phyloP scores from a whole-genome alignment of 805 yeast genomes.

The Crinitomyces ghanaensis region DNA sequence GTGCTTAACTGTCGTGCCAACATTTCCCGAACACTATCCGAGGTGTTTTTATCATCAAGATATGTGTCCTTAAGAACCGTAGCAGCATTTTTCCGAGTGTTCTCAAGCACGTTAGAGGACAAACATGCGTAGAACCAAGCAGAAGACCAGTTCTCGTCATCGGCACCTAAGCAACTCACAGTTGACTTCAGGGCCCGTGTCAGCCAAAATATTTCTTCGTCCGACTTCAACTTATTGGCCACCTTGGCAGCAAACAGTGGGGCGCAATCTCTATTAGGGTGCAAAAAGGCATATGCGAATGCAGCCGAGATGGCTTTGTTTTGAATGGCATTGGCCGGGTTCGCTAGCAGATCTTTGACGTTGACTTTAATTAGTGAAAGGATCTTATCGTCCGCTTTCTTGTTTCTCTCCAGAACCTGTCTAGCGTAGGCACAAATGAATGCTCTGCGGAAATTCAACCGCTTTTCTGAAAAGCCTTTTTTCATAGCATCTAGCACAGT shows the following conservation, averaged over 20 bases:
- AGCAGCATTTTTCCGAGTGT: slow-evolving; percentile 1
- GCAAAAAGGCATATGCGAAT: slow-evolving; percentile 31
- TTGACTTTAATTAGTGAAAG: too few species aligned
- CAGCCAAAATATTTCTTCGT: too few species aligned
- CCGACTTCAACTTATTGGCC: slow-evolving; percentile 9
- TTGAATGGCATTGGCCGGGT: slow-evolving; percentile 45
- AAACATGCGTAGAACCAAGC: too few species aligned
- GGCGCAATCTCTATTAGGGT: neutral
- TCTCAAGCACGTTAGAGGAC: slow-evolving; percentile 1
- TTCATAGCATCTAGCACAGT: slow-evolving; percentile 26
- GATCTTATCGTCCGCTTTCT: too few species aligned
- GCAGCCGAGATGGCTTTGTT: slow-evolving; percentile 43
- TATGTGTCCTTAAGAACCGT: neutral
- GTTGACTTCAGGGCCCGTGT: neutral
- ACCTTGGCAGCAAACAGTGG: slow-evolving; percentile 3
- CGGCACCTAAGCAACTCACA: neutral
- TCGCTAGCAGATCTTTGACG: slow-evolving; percentile 35
- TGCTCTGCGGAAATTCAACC: slow-evolving; percentile 45
- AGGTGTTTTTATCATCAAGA: slow-evolving; percentile 2
- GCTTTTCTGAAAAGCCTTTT: slow-evolving; percentile 59
- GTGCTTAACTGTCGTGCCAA: neutral
- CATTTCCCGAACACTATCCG: neutral
- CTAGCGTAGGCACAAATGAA: slow-evolving; percentile 53
- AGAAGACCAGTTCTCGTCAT: slow-evolving; percentile 4
- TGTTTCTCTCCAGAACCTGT: slow-evolving; percentile 16